Conservation (phyloP, 306 rosid genomes). For the Mimosa bimucronata region DNA sequence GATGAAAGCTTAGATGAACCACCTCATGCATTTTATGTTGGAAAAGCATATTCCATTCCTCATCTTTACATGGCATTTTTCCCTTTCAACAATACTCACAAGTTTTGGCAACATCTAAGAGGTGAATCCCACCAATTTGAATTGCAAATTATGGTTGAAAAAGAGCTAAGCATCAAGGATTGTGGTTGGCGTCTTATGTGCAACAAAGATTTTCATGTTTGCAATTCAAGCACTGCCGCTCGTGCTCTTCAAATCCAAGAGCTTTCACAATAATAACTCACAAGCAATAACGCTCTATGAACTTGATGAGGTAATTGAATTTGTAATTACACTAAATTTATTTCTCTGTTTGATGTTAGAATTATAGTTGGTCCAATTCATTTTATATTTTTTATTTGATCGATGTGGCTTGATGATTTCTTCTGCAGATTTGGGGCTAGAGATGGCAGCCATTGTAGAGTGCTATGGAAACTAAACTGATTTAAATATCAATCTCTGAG, state of each 20-base stretch:
- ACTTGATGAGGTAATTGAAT: not conserved
- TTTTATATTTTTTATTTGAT: not conserved
- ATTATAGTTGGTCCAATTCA: not conserved
- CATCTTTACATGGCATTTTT: constrained; percentile 15
- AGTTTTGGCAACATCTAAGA: not conserved
- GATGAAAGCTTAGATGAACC: not conserved
- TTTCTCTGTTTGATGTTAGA: not conserved
- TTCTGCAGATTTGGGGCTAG: not conserved
- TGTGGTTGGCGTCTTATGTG: constrained; percentile 3
- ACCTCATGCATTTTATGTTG: not conserved
- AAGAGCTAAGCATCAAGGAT: not conserved
- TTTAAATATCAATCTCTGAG: not conserved
- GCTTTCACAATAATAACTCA: not conserved
- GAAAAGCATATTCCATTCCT: constrained; percentile 6
- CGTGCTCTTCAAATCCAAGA: not conserved
- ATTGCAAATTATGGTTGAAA: not conserved
- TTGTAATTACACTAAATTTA: not conserved
- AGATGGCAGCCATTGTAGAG: not conserved
- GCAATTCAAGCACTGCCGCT: not conserved
- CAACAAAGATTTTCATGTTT: constrained; percentile 1
- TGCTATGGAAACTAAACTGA: not conserved
- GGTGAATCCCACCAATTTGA: not conserved
- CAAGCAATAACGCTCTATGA: not conserved
- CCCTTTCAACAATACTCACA: not conserved
- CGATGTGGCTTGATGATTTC: not conserved